Evolutionary conservation across 768 basidiomycete genomes (phyloP), one percentile per base, ranked within the genome.

Genomic region (Pleurotus platypus): DNA sequence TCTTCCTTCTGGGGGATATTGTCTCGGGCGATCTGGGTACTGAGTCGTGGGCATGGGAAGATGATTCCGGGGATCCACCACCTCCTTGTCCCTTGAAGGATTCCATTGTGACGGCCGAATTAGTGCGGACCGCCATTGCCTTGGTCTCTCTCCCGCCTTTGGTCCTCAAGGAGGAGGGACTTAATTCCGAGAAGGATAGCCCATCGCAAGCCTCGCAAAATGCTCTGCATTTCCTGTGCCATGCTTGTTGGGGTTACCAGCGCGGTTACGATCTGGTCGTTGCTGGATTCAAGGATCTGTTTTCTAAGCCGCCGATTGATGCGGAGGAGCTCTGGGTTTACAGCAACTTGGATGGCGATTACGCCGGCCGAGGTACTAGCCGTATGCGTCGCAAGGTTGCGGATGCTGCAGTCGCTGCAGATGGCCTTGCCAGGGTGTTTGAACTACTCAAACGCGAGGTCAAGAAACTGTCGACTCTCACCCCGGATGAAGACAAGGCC

Each of bases 381-480:
- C 37, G 62, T 11, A 58, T 55, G 53, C 54, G 40, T 15, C 26
- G 49, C 8, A 49, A 43, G 16, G 59, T 65, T 12, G 61, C 62
- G 1, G 58, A 57, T 1, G 65, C 64, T n/a, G 65, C 58, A 20
- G 59, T 63, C 18, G 57, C 63, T 26, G 65, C 62, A 11, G 65
- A 59, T 43, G 65, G 48, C 15, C 45, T 65, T 18, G 13, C 22
- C 8, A 53, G 62, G 7, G 60, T 56, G 15, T 37, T 49, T 24
- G 45, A 43, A 4, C 43, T 65, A 5, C 26, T 62, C 18, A 57
- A 59, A 30, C 40, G 30, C 18, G 55, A 57, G 26, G 20, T 46
- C n/a, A 30, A 27, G 9, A 60, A 57, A 7, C 46, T 53, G 6
- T 35, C 30, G 30, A 35, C 43, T 50, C 7, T 35, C 15, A 48